A percentile compares a stretch with the other conserved stretches of the same genome.
Evolutionary conservation across 2,329 filamentous ascomycete species (phyloP).

Genomic region (Cadophora luteo-olivacea): DNA sequence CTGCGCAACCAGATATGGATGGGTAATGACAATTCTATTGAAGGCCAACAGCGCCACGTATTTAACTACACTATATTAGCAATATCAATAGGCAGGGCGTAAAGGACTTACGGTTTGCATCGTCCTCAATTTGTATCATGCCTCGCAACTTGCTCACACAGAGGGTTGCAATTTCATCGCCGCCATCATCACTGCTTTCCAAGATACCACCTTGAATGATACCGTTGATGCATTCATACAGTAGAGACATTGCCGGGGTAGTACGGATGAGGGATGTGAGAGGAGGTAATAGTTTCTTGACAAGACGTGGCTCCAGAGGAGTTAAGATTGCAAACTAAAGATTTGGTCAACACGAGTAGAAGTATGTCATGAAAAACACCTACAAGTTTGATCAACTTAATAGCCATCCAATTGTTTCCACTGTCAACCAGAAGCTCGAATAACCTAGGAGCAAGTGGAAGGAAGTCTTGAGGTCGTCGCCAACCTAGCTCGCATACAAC

Average conservation of each 20-base stretch:
- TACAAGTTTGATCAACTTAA: constrained; percentile 97
- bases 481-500: constrained; percentile 96
- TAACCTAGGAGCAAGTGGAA: constrained; percentile 87
- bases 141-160: constrained; percentile 92
- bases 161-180: constrained; percentile 88
- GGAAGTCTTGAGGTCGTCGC: constrained; percentile 90
- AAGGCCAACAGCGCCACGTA: constrained; percentile 96
- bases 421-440: constrained; percentile 93
- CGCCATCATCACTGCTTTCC: constrained; percentile 81
- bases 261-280: constrained; percentile 92
- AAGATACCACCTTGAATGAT: constrained; percentile 97
- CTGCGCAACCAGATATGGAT: constrained; percentile 85
- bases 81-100: constrained; percentile 27
- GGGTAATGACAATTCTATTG: constrained; percentile 89
- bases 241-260: constrained; percentile 94
- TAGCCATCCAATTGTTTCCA: constrained; percentile 99
- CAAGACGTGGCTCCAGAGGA: constrained; percentile 87
- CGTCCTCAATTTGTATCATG: constrained; percentile 92
- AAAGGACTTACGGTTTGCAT: constrained; percentile 79
- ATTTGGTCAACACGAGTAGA: constrained; percentile 60
- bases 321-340: constrained; percentile 89
- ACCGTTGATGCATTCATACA: constrained; percentile 98
- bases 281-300: constrained; percentile 89
- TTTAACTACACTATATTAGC: constrained; percentile 69
- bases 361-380: constrained; percentile 44